These are phyloP conservation scores for Ogataea neopini DNA, from an alignment of 805 yeast species.

Conservation along the genomic window DNA sequence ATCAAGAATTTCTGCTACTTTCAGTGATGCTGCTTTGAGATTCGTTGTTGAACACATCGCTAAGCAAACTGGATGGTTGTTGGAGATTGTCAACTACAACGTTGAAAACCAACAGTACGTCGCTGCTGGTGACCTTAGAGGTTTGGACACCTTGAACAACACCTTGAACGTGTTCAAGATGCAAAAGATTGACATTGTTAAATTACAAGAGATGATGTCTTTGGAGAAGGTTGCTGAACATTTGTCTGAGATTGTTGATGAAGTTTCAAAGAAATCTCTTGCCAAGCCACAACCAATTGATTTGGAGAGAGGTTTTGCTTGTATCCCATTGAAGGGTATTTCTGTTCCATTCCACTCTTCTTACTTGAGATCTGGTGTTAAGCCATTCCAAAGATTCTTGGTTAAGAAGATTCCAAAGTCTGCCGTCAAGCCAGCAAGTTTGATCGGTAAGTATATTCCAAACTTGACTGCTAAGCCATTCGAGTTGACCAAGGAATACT, in stretches of 20 bases:
- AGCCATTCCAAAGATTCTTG: slow-evolving; percentile 97
- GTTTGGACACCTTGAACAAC: slow-evolving; percentile 87
- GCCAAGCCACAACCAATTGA: slow-evolving; percentile 97
- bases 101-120: slow-evolving; percentile 98
- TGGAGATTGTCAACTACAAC: slow-evolving; percentile 97
- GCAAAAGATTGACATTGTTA: slow-evolving; percentile 91
- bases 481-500: slow-evolving; percentile 92
- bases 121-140: slow-evolving; percentile 98
- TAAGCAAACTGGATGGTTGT: slow-evolving; percentile 84
- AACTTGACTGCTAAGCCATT: slow-evolving; percentile 98
- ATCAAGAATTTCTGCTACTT: slow-evolving; percentile 83
- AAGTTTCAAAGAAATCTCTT: slow-evolving; percentile 74
- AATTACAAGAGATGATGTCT: slow-evolving; percentile 77
- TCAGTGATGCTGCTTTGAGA: slow-evolving; percentile 90
- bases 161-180: slow-evolving; percentile 91
- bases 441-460: slow-evolving; percentile 95
- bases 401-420: slow-evolving; percentile 93
- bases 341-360: slow-evolving; percentile 99
- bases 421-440: slow-evolving; percentile 91
- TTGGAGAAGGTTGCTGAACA: slow-evolving; percentile 88
- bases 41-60: slow-evolving; percentile 90
- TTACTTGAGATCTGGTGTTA: slow-evolving; percentile 97
- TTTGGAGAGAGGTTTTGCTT: slow-evolving; percentile 96
- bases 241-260: slow-evolving; percentile 82
- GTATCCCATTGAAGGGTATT: slow-evolving; percentile 96